Percentiles rank a stretch among this genome's conserved stretches.
Evolutionary conservation across 2,329 filamentous ascomycete species (phyloP).

Genomic region (Fusarium pininemorale): DNA sequence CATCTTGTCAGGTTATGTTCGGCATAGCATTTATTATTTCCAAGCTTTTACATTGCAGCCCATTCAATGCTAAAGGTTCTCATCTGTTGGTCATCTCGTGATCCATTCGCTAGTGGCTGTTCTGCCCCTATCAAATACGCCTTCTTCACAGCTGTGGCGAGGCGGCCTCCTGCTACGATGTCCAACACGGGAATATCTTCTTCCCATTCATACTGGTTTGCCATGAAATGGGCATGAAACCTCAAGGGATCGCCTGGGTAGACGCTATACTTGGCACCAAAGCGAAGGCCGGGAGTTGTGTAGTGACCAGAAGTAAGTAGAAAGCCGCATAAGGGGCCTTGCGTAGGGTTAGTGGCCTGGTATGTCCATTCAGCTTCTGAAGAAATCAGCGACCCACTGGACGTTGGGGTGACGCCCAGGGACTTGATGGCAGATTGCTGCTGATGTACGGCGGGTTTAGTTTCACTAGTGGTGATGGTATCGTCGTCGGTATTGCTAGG

Average conservation of each 20-base stretch:
- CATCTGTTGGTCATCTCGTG: conserved; percentile 54
- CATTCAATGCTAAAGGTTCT: conserved; percentile 89
- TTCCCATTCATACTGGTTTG: conserved; percentile 86
- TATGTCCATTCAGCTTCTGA: conserved; percentile 16
- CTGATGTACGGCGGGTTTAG: conserved; percentile 18
- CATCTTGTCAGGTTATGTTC: conserved; percentile 5
- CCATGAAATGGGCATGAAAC: conserved; percentile 95
- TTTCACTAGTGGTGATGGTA: conserved; percentile 30
- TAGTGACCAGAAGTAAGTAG: conserved; percentile 84
- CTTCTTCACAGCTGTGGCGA: conserved; percentile 97
- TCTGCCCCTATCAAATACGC: conserved; percentile 86
- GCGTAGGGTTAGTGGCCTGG: conserved; percentile 20
- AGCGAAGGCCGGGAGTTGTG: conserved; percentile 90
- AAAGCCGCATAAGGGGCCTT: conserved; percentile 75
- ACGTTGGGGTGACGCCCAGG: conserved; percentile 50
- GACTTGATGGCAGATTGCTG: conserved; percentile 28
- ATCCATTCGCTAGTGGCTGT: conserved; percentile 48
- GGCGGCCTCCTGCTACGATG: conserved; percentile 82
- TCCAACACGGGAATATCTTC: conserved; percentile 86
- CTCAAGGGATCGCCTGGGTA: conserved; percentile 95
- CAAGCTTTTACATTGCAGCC: conserved; percentile 79
- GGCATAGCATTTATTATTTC: conserved; percentile 20
- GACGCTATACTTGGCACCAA: conserved; percentile 92
- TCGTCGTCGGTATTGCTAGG: conserved; percentile 22
- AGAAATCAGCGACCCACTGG: conserved; percentile 46